Evolutionary conservation across 2,329 filamentous ascomycete genomes (phyloP).

Genomic region (Cladosporium cucumerinum): DNA sequence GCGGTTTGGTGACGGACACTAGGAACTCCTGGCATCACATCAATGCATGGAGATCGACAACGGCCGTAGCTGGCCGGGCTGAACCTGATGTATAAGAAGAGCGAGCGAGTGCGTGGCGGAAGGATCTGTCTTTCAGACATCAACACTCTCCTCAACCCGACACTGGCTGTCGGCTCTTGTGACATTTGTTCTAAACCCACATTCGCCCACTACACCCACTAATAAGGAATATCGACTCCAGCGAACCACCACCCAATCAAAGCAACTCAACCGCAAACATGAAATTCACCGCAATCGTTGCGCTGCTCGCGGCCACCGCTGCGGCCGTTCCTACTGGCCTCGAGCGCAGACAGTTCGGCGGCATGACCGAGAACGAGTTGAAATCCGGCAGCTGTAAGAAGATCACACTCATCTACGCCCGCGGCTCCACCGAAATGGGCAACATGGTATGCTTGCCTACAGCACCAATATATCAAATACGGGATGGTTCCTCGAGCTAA

Average conservation of each 20-base stretch:
- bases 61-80: background rate
- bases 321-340: constrained; percentile 3
- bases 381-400: constrained; percentile 39
- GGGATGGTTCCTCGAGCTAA: background rate
- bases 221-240: background rate
- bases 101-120: background rate
- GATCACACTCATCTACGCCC: constrained; percentile 55
- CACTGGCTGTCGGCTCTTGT: background rate
- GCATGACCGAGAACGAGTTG: constrained; percentile 21
- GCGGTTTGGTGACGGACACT: constrained; percentile 1
- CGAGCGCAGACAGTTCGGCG: constrained; percentile 10
- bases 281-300: constrained; percentile 10
- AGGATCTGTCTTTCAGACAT: background rate
- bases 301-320: constrained; percentile 13
- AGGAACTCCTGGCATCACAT: background rate
- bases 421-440: constrained; percentile 53
- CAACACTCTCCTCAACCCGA: background rate
- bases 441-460: constrained; percentile 44
- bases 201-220: background rate
- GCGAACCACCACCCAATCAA: background rate
- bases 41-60: background rate
- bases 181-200: background rate
- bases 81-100: background rate
- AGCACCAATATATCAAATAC: background rate
- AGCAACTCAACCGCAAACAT: constrained; percentile 7